Conservation (phyloP, 2,329 filamentous ascomycete genomes). For the Ramularia endophylla region DNA sequence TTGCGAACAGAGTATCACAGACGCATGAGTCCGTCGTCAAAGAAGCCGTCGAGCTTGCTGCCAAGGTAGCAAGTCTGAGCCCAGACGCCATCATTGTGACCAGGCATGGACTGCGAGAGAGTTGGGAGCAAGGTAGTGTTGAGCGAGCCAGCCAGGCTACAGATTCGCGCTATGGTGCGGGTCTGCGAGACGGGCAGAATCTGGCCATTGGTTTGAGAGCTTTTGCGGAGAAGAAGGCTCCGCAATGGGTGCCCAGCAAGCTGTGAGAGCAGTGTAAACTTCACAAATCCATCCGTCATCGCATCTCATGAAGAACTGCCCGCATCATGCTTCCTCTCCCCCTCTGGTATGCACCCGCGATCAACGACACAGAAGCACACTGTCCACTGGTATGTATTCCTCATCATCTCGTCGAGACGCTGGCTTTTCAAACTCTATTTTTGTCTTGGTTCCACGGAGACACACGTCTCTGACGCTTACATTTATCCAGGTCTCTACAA, state of each 20-base stretch:
- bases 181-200: conserved; percentile 42
- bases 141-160: conserved; percentile 38
- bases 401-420: no score
- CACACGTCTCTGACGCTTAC: no score
- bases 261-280: no score
- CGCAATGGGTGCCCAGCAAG: conserved; percentile 46
- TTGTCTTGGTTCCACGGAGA: no score
- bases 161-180: conserved; percentile 37
- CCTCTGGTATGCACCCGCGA: no score
- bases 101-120: conserved; percentile 35
- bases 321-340: no score
- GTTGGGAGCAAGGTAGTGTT: conserved; percentile 38
- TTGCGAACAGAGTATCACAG: conserved; percentile 36
- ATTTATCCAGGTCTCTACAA: no score
- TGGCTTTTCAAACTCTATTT: no score
- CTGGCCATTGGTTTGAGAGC: conserved; percentile 46
- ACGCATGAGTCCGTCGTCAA: conserved; percentile 31
- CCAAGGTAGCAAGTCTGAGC: conserved; percentile 31
- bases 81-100: conserved; percentile 39
- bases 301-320: no score
- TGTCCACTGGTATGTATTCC: no score
- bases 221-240: conserved; percentile 47
- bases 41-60: conserved; percentile 34
- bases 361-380: no score
- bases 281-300: no score